These are phyloP conservation scores for Rubia balearica DNA, from an alignment of 305 asterid species.

Conservation along the genomic window DNA sequence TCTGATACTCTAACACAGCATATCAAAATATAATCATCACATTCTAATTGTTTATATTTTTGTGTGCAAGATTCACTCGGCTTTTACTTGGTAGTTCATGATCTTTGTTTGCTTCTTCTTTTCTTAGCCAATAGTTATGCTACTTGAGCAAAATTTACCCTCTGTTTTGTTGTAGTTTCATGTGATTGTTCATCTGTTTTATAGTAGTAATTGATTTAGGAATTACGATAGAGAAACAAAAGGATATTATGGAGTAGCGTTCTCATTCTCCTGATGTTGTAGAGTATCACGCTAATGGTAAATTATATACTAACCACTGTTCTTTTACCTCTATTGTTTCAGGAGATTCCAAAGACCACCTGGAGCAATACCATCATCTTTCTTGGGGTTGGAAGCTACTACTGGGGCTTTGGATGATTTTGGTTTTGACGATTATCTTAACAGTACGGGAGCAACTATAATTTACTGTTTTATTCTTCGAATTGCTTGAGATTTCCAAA, in stretches of 20 bases:
- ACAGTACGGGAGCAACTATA: slow-evolving; percentile 39
- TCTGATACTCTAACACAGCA: no score
- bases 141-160: neutral
- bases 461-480: neutral
- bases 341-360: slow-evolving; percentile 81
- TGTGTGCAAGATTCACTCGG: no score
- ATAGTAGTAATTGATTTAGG: no score
- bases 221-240: neutral
- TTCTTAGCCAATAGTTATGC: neutral
- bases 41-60: no score
- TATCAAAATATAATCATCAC: no score
- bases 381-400: slow-evolving; percentile 74
- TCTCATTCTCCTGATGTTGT: neutral
- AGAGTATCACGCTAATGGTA: no score
- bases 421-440: slow-evolving; percentile 83
- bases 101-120: neutral
- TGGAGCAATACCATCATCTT: slow-evolving; percentile 82
- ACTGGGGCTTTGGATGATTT: slow-evolving; percentile 75
- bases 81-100: neutral
- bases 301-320: neutral
- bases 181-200: no score
- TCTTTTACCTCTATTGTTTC: neutral
- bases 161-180: neutral
- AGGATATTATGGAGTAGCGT: neutral
- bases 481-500: neutral